These are phyloP conservation scores for Cyberlindnera euphorbiae DNA, from an alignment of 805 yeast genomes.

Conservation along the genomic window DNA sequence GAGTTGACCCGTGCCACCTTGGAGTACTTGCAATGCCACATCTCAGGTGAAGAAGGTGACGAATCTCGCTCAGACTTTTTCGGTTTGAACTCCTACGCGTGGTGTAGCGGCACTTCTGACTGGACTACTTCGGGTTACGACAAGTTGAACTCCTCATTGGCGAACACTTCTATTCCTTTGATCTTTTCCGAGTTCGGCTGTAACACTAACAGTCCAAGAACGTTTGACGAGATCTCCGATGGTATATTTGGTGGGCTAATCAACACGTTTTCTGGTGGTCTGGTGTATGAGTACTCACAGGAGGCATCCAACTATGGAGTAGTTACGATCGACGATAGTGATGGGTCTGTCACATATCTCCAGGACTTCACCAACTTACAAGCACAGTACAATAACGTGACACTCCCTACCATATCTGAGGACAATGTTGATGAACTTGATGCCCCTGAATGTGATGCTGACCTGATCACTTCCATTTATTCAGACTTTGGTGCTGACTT, in stretches of 20 bases:
- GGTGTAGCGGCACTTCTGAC: constrained; percentile 79
- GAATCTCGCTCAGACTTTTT: constrained; percentile 80
- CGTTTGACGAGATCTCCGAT: constrained; percentile 72
- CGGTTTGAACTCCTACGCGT: constrained; percentile 90
- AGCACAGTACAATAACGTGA: constrained; percentile 33
- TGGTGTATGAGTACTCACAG: constrained; percentile 86
- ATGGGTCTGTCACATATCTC: constrained; percentile 36
- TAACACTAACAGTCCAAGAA: constrained; percentile 70
- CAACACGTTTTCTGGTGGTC: constrained; percentile 75
- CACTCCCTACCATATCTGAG: constrained; percentile 35
- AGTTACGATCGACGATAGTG: constrained; percentile 42
- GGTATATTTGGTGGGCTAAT: constrained; percentile 67
- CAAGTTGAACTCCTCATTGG: constrained; percentile 48
- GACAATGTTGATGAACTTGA: constrained; percentile 29
- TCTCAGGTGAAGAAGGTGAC: constrained; percentile 46
- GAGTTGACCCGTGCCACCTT: constrained; percentile 69
- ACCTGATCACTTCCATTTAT: constrained; percentile 31
- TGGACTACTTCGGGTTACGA: constrained; percentile 71
- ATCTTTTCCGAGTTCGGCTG: constrained; percentile 83
- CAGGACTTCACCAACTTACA: constrained; percentile 50
- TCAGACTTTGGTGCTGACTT: constrained; percentile 43
- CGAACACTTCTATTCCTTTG: constrained; percentile 59
- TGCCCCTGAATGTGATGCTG: constrained; percentile 37
- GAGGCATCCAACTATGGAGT: constrained; percentile 79
- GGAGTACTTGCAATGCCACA: constrained; percentile 78